A percentile compares a stretch with the other conserved stretches of the same genome.
phyloP scores from a whole-genome alignment of 768 basidiomycete genomes.

The Kwoniella sp. region DNA sequence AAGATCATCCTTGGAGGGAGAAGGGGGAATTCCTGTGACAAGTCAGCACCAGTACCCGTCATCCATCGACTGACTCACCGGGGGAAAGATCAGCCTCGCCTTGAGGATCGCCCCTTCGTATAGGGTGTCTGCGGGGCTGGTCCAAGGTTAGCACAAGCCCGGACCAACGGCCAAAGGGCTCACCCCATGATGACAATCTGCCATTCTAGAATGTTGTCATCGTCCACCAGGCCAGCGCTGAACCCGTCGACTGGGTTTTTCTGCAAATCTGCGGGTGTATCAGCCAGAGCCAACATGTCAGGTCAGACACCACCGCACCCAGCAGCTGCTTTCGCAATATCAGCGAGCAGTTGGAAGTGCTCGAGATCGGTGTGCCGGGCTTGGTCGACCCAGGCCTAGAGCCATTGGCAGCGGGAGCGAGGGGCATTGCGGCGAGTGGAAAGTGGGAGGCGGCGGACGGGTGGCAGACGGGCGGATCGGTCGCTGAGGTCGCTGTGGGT shows the following conservation, averaged over 20 bases:
- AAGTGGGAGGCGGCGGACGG: no score
- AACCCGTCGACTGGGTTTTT: conserved; percentile 95
- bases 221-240: conserved; percentile 95
- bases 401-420: no score
- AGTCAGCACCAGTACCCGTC: neutral
- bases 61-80: conserved; percentile 35
- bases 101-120: conserved; percentile 98
- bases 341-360: conserved; percentile 27
- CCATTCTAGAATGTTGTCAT: conserved; percentile 93
- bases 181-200: conserved; percentile 92
- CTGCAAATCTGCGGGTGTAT: conserved; percentile 66
- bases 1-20: conserved; percentile 83
- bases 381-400: conserved; percentile 34
- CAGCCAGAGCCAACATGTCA: neutral
- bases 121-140: conserved; percentile 85
- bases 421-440: no score
- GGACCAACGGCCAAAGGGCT: conserved; percentile 7
- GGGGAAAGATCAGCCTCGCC: conserved; percentile 80
- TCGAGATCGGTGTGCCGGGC: conserved; percentile 33
- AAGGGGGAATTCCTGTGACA: conserved; percentile 69
- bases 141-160: neutral
- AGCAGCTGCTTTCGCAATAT: conserved; percentile 46
- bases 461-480: no score
- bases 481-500: no score
- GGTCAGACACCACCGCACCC: conserved; percentile 13